A percentile compares a stretch with the other conserved stretches of the same genome.
Conservation (phyloP, 2,329 filamentous ascomycete species). For the Chrysoporthe austroafricana region DNA sequence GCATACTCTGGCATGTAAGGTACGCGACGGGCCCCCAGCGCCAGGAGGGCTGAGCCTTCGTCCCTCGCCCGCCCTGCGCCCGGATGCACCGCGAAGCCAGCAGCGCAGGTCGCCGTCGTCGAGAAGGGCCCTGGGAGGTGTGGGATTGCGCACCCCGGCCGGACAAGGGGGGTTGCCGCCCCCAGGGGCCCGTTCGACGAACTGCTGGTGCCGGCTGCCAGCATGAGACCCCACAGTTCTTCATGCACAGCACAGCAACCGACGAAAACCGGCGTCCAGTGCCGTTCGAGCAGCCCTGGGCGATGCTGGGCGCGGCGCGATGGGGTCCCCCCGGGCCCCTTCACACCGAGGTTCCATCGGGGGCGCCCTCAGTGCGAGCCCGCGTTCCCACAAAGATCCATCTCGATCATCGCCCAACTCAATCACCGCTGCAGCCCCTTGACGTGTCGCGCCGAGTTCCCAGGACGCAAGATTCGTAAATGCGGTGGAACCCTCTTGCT, state of each 20-base stretch:
- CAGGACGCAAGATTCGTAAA: slow-evolving; percentile 5
- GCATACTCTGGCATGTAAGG: no score
- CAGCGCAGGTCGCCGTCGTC: no score
- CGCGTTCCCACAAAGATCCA: neutral
- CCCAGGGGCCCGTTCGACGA: neutral
- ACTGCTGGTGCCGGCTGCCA: neutral
- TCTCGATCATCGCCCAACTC: slow-evolving; percentile 3
- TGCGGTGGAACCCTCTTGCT: slow-evolving; percentile 2
- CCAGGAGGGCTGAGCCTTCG: no score
- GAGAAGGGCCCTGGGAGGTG: neutral
- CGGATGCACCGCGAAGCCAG: no score
- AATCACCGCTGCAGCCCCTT: neutral
- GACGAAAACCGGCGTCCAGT: slow-evolving; percentile 4
- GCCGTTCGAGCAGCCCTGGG: neutral
- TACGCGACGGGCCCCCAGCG: no score
- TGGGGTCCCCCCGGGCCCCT: neutral
- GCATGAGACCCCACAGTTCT: neutral
- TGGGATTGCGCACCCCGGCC: neutral
- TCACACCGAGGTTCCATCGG: slow-evolving; percentile 15
- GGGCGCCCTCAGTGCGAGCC: neutral
- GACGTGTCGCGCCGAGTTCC: neutral
- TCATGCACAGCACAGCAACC: slow-evolving; percentile 2
- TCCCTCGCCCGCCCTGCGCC: no score
- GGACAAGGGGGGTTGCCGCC: neutral
- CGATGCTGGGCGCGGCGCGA: no score